Evolutionary conservation across 352 stramenopile genomes (phyloP), one percentile per base, ranked within the genome.

Genomic region (Pythium rhizo-oryzae): DNA sequence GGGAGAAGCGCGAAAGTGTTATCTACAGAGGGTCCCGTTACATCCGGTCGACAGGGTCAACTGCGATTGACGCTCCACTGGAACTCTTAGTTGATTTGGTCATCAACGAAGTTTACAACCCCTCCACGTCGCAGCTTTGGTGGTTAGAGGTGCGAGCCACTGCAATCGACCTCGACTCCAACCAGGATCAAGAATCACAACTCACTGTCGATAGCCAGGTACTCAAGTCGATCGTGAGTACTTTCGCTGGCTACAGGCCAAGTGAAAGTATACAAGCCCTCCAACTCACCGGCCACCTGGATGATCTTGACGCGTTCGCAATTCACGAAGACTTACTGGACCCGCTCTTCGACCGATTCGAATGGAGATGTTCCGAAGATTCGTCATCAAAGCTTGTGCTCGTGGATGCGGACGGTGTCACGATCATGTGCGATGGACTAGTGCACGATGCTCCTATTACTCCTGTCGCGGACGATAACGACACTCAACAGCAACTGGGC

Each of bases 141-240:
- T 93, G 82, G 82, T 41, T 93, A 0, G 75, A 91, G 44, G 59
- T 92, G n/a, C 70, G 73, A 35, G 80, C 72, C 8, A 64, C 69
- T 4, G 49, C 74, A 8, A 2, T 91, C 9, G 71, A 77, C 25
- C 2, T n/a, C 2, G 56, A 64, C 37, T 21, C 57, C 25, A 35
- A 65, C 13, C 50, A 65, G 57, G 47, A 43, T 12, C 12, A 39
- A 8, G 63, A 71, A 30, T 57, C 43, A 11, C 21, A 47, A 8
- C 52, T 74, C 3, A 76, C 73, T 8, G 72, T 90, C 12, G 79
- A 89, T 72, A 54, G 63, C 1, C 75, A 82, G 8, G 69, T 70
- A 5, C 58, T 92, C 18, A 68, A 76, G 8, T 53, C 62, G 0
- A 51, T 82, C 15, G 81, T 82, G 8, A 8, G 69, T 6, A 71